These are phyloP conservation scores for Sphaerulina vaccinii DNA, from an alignment of 2,329 filamentous ascomycete genomes.

Conservation along the genomic window DNA sequence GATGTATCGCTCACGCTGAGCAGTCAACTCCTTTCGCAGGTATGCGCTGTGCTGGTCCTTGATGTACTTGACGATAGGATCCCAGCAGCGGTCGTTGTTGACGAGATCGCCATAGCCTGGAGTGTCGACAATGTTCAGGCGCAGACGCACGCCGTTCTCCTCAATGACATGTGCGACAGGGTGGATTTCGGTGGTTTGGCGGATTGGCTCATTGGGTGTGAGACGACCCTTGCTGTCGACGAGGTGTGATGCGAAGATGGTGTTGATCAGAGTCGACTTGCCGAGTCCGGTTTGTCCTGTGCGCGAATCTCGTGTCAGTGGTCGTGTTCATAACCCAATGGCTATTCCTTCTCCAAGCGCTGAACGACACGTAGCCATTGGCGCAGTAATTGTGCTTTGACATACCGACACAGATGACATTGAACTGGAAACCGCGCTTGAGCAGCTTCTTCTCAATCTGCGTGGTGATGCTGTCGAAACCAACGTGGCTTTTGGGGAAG, in stretches of 20 bases:
- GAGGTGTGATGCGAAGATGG: conserved; percentile 98
- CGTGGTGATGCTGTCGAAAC: conserved; percentile 99
- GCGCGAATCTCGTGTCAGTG: conserved; percentile 7
- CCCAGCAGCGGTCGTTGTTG: conserved; percentile 99
- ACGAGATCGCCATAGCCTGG: conserved; percentile 97
- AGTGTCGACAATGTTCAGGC: conserved; percentile 98
- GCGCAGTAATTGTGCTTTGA: no score
- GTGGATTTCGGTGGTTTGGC: conserved; percentile 96
- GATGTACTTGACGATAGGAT: conserved; percentile 99
- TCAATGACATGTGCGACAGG: conserved; percentile 98
- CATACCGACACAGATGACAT: conserved; percentile 98
- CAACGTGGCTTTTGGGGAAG: conserved; percentile 96
- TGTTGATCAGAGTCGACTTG: conserved; percentile 99
- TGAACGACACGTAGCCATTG: no score
- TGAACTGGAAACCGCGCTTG: conserved; percentile 99
- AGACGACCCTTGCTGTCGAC: conserved; percentile 98
- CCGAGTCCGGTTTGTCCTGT: conserved; percentile 95
- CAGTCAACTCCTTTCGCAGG: conserved; percentile 97
- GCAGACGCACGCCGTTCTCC: conserved; percentile 96
- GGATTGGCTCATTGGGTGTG: conserved; percentile 85
- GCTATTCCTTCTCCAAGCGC: no score
- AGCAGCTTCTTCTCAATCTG: conserved; percentile 99
- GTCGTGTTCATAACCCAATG: conserved; percentile 8
- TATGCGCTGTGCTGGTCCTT: conserved; percentile 99
- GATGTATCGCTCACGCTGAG: conserved; percentile 98